Evolutionary conservation across 1,284 basidiomycete genomes (phyloP), one percentile per base, ranked within the genome.

Genomic region (Cystobasidium pallidum): DNA sequence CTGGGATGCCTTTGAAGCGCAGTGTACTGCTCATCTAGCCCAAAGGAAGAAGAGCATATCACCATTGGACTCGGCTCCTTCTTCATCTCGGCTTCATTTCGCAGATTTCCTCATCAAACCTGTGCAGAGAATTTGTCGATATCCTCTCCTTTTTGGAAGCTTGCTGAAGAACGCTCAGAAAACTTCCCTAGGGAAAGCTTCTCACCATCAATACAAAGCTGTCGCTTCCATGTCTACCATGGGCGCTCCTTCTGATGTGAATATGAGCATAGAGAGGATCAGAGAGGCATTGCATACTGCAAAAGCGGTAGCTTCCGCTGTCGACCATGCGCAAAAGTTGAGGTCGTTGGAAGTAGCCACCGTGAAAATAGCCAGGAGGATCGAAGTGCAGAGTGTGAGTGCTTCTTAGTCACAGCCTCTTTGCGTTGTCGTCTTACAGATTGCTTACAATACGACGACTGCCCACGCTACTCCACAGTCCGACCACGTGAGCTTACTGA

Each of bases 1-100:
- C 78, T 94, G 91, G 88, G 88, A 89, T 36, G 83, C 85, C 11
- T 94, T 89, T 78, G 93, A 95, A 78, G 86, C 88, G 66, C 87
- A 86, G 13, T 94, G 89, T 76, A 28, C 77, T 78, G 63, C 78
- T 81, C 32, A 77, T 82, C 10, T 77, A 61, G 51, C 68, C 41
- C 39, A 68, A 52, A 61, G 73, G 49, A 32, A 54, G 30, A 58
- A 47, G 74, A 55, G 81, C 82, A 73, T 80, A 77, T 34, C 17
- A 21, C 36, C 19, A 17, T 11, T 32, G 17, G 28, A 51, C 59
- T 65, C 10, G 62, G 68, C 43, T 43, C 52, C 67, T 70, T 75
- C 66, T 28, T 62, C 62, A 3, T 55, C 72, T 8, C 11, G 73
- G 26, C 73, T 80, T 8, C 75, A 75, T 34, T 77, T 79, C 52